These are phyloP conservation scores for Arthrobotrys sinensis DNA, from an alignment of 2,329 filamentous ascomycete genomes.

Conservation along the genomic window DNA sequence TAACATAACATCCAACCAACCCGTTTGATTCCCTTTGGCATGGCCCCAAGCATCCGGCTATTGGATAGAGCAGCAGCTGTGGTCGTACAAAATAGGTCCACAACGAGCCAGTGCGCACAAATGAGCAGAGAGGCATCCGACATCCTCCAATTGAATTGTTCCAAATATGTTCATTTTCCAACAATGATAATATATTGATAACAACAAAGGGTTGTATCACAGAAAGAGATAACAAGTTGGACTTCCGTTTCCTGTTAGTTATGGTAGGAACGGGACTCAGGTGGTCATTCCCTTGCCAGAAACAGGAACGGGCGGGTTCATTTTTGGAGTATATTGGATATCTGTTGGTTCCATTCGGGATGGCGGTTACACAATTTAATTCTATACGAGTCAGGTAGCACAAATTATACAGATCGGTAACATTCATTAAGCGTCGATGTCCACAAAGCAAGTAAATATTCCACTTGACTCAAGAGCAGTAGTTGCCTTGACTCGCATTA, in stretches of 20 bases:
- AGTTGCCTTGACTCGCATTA: constrained; percentile 30
- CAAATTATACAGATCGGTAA: constrained; percentile 3
- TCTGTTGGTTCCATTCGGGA: constrained; percentile 59
- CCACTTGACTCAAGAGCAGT: constrained; percentile 27
- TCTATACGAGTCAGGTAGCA: constrained; percentile 19
- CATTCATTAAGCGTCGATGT: constrained; percentile 5
- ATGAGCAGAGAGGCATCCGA: constrained; percentile 9
- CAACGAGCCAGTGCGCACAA: constrained; percentile 15
- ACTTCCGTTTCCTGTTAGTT: constrained; percentile 29
- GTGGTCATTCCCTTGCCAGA: background rate
- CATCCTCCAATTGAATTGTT: constrained; percentile 45
- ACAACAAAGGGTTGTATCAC: constrained; percentile 26
- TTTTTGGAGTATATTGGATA: constrained; percentile 8
- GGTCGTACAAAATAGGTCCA: constrained; percentile 23
- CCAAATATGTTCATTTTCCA: constrained; percentile 43
- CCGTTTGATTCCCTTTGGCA: constrained; percentile 23
- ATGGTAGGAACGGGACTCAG: constrained; percentile 8
- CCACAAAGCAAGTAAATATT: constrained; percentile 16
- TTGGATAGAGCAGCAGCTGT: constrained; percentile 27
- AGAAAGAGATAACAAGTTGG: constrained; percentile 36
- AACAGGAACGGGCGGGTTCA: constrained; percentile 24
- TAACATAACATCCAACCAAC: constrained; percentile 50
- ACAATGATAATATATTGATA: constrained; percentile 26
- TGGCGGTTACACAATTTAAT: constrained; percentile 52
- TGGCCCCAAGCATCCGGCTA: constrained; percentile 37